A percentile compares a stretch with the other conserved stretches of the same genome.
These are phyloP conservation scores for Straminergon stramineum DNA, from an alignment of 225 moss, liverwort and hornwort species.

Conservation along the genomic window DNA sequence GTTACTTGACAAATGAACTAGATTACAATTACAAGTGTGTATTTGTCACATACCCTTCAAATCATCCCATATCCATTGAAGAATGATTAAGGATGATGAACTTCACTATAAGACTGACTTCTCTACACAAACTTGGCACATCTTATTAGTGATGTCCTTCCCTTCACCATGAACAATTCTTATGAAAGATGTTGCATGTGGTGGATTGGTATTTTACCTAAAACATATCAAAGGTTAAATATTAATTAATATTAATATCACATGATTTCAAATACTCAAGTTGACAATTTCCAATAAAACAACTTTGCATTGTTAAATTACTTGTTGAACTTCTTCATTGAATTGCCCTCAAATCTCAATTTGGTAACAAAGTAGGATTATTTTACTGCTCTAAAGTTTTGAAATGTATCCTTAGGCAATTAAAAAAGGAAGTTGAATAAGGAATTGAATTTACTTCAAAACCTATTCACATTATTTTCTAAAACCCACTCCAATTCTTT, in stretches of 20 bases:
- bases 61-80: background rate
- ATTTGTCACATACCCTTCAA: background rate
- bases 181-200: background rate
- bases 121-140: background rate
- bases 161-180: background rate
- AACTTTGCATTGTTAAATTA: background rate
- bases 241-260: background rate
- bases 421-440: too few species aligned
- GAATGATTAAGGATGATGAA: background rate
- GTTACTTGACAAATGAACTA: background rate
- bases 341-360: too few species aligned
- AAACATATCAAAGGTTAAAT: background rate
- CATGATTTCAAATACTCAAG: background rate
- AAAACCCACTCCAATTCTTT: background rate
- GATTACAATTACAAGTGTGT: accelerated
- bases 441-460: background rate
- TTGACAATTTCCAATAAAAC: background rate
- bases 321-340: too few species aligned
- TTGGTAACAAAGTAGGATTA: too few species aligned
- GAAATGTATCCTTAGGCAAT: too few species aligned
- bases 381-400: background rate
- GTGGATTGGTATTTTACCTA: background rate
- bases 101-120: background rate
- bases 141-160: background rate
- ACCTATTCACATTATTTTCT: background rate